Evolutionary conservation across 176 grass and related monocot species (phyloP).

Genomic region (Avena sativa): DNA sequence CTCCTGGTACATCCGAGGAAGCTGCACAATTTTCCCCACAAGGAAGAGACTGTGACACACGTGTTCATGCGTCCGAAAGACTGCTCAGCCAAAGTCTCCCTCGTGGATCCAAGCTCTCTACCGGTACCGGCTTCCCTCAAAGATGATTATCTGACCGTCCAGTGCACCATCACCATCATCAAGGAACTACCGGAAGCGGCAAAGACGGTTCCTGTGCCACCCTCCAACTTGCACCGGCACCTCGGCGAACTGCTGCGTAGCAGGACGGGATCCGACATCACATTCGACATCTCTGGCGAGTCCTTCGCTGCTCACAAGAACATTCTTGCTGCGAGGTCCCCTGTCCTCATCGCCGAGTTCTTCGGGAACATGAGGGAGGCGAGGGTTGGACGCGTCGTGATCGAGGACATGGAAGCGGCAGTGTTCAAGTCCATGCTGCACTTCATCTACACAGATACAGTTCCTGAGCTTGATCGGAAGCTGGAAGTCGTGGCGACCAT

Average conservation of each 20-base stretch:
- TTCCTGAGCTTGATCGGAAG: not conserved
- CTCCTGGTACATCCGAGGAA: too few relatives aligned
- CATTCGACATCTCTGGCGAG: not conserved
- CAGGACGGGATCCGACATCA: not conserved
- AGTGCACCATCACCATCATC: not conserved
- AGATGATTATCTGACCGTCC: not conserved
- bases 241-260: not conserved
- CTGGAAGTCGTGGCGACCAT: not conserved
- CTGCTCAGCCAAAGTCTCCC: rapidly evolving
- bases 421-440: slow-evolving; percentile 53
- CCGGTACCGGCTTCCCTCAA: not conserved
- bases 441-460: slow-evolving; percentile 44
- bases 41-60: not conserved
- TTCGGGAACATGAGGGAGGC: slow-evolving; percentile 40
- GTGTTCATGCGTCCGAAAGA: not conserved
- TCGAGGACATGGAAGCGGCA: slow-evolving; percentile 32
- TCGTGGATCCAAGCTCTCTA: not conserved
- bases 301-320: not conserved
- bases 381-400: not conserved
- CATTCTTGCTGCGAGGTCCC: not conserved
- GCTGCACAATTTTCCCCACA: not conserved
- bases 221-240: not conserved
- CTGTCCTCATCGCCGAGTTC: slow-evolving; percentile 50
- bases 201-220: not conserved
- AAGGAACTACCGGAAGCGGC: not conserved